Evolutionary conservation across 2,329 filamentous ascomycete species (phyloP), one percentile per base, ranked within the genome.

Genomic region (Ustilaginoidea virens): DNA sequence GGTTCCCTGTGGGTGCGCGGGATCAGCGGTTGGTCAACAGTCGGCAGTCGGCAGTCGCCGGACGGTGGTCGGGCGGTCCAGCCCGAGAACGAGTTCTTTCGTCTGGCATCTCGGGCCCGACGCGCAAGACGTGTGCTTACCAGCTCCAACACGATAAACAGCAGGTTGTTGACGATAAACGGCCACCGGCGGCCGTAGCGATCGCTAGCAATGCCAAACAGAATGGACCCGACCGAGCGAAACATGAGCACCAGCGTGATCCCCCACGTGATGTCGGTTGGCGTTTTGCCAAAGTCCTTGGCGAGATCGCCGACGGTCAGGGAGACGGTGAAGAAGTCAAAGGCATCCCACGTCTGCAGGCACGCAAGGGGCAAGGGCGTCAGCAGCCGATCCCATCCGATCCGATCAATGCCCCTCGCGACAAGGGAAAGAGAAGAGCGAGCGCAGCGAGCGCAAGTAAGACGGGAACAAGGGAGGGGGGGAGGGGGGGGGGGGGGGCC

Each of bases 101-200:
- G n/a, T n/a, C n/a, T n/a, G n/a, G n/a, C n/a, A n/a, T n/a, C n/a
- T n/a, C n/a, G n/a, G n/a, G n/a, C 7, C 11, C 17, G 11, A 18
- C 19, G 15, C 7, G 17, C 17, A 17, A n/a, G n/a, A 28, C 9
- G 27, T 12, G 12, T n/a, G 48, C 59, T 53, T 43, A 75, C 76
- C 42, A 85, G 60, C 49, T 86, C 78, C 7, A 86, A 60, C 5
- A 74, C 48, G 21, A 80, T 75, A 33, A 86, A 72, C 13, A 86
- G 58, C 14, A 81, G 35, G 51, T 83, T 80, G 53, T 85, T 85
- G 34, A 78, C 45, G 10, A 85, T 63, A 56, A 85, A 82, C 1
- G 78, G 78, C 74, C 78, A 81, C 44, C 69, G 71, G 27, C 68
- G 53, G 4, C 68, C 68, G 37, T 67, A 73, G 20, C 64, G 56